Percentiles rank a stretch among this genome's conserved stretches.
Evolutionary conservation across 495 filamentous ascomycete species (phyloP).

Genomic region (Penicillium steckii): DNA sequence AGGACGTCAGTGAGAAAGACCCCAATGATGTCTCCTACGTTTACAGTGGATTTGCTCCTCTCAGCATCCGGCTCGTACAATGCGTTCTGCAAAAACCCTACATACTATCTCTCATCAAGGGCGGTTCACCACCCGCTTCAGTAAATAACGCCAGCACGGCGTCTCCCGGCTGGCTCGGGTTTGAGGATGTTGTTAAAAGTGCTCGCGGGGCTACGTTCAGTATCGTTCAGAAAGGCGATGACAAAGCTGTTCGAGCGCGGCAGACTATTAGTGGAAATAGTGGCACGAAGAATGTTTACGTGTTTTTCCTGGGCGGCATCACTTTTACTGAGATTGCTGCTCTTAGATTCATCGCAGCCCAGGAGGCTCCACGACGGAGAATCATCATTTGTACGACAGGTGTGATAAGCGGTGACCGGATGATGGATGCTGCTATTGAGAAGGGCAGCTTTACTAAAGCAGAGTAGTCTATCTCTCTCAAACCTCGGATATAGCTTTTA

Average conservation of each 20-base stretch:
- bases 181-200: constrained; percentile 85
- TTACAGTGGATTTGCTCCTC: constrained; percentile 93
- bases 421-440: constrained; percentile 87
- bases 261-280: constrained; percentile 66
- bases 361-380: constrained; percentile 79
- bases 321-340: constrained; percentile 96
- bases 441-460: constrained; percentile 57
- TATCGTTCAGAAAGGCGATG: constrained; percentile 88
- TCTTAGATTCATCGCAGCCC: constrained; percentile 81
- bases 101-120: constrained; percentile 65
- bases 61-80: constrained; percentile 93
- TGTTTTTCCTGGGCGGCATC: constrained; percentile 93
- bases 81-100: constrained; percentile 89
- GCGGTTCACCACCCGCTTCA: constrained; percentile 45
- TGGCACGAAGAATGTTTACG: constrained; percentile 79
- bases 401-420: constrained; percentile 83
- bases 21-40: constrained; percentile 96
- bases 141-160: constrained; percentile 54
- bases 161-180: constrained; percentile 82
- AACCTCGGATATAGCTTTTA: constrained; percentile 6
- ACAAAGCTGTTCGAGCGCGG: constrained; percentile 87
- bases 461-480: constrained; percentile 13
- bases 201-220: constrained; percentile 86
- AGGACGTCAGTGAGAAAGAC: constrained; percentile 96
- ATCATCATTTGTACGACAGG: constrained; percentile 91